A percentile compares a stretch with the other conserved stretches of the same genome.
Conservation (phyloP, 2,329 filamentous ascomycete genomes). For the Immersiporthe knoxdaviesiana region DNA sequence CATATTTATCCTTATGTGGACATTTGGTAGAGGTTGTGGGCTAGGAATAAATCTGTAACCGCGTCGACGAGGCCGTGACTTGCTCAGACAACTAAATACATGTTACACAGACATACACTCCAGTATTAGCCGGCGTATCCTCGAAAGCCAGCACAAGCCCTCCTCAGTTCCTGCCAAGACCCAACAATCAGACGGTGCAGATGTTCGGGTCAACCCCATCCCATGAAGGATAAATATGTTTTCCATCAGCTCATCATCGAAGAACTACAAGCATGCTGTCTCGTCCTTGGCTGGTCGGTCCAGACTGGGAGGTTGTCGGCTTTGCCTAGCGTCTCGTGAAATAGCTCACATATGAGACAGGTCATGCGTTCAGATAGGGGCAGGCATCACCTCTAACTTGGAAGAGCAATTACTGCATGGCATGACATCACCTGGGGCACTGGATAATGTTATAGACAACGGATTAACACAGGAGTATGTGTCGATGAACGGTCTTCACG, state of each 20-base stretch:
- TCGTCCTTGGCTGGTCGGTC: background rate
- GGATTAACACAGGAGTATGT: background rate
- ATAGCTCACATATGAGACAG: background rate
- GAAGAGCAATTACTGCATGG: background rate
- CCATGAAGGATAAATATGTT: background rate
- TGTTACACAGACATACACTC: too few relatives aligned
- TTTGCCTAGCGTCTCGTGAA: background rate
- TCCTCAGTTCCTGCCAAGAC: background rate
- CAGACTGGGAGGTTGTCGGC: background rate
- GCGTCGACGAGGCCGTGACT: background rate
- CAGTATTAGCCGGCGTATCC: background rate
- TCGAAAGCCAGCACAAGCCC: too few relatives aligned
- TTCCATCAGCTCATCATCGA: background rate
- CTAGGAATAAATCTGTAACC: background rate
- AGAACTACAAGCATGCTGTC: background rate
- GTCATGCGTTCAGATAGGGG: background rate
- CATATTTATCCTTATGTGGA: background rate
- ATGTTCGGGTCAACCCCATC: background rate
- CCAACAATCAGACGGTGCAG: background rate
- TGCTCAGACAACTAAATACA: background rate
- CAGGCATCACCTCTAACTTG: background rate
- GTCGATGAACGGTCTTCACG: background rate
- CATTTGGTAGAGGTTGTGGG: background rate
- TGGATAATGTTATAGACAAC: background rate
- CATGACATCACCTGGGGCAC: background rate